phyloP scores from a whole-genome alignment of 1,139 yeast genomes.

The Pichiaceae sp. region DNA sequence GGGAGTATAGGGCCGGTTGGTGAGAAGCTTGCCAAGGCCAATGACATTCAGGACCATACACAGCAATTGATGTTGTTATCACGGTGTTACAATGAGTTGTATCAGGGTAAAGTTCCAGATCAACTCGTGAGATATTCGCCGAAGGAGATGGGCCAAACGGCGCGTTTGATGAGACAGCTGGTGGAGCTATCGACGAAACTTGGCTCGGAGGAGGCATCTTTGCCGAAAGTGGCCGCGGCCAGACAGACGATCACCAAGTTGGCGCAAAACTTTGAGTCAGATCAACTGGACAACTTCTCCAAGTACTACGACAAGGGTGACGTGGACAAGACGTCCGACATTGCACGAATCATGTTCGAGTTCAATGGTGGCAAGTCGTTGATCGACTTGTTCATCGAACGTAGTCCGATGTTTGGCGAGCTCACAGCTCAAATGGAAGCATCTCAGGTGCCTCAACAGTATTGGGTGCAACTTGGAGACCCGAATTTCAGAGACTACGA shows the following conservation, averaged over 20 bases:
- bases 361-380: conserved; percentile 84
- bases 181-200: conserved; percentile 59
- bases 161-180: conserved; percentile 63
- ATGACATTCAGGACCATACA: conserved; percentile 72
- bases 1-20: conserved; percentile 68
- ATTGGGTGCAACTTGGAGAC: conserved; percentile 41
- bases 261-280: conserved; percentile 70
- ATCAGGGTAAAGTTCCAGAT: conserved; percentile 47
- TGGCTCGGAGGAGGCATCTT: conserved; percentile 33
- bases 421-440: conserved; percentile 14
- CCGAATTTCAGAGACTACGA: conserved; percentile 31
- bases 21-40: conserved; percentile 61
- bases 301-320: conserved; percentile 49
- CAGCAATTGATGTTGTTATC: conserved; percentile 66
- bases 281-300: conserved; percentile 50
- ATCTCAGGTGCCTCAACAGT: conserved; percentile 26
- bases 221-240: conserved; percentile 41
- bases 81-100: conserved; percentile 70
- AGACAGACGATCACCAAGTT: conserved; percentile 56
- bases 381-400: conserved; percentile 74
- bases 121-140: conserved; percentile 38
- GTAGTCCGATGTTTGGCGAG: conserved; percentile 62
- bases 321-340: conserved; percentile 65
- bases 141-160: conserved; percentile 36
- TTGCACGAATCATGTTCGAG: conserved; percentile 69